Evolutionary conservation across 192 early-diverging fungal species (phyloP).

Genomic region (Thoreauomyces humboldtii): DNA sequence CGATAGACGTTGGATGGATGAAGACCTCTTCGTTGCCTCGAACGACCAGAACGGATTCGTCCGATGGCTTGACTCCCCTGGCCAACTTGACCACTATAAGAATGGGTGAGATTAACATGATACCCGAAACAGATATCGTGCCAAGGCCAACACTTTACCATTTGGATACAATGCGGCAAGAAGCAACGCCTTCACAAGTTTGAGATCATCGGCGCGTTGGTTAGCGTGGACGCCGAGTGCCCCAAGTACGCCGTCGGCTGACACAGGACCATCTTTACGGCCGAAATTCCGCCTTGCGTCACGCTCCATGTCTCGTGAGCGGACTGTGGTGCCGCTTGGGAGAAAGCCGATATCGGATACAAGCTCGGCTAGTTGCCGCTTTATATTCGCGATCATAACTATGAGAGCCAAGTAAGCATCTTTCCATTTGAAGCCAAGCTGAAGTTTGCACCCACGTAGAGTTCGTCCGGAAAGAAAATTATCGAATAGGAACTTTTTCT

Average conservation of each 20-base stretch:
- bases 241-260: constrained; percentile 32
- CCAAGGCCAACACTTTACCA: neutral
- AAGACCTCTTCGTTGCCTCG: constrained; percentile 34
- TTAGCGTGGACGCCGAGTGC: constrained; percentile 19
- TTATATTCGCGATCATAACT: constrained; percentile 40
- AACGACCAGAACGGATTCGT: constrained; percentile 29
- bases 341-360: constrained; percentile 45
- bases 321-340: neutral
- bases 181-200: constrained; percentile 36
- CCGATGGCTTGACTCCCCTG: constrained; percentile 65
- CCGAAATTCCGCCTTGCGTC: too few relatives aligned
- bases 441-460: too few relatives aligned
- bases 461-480: constrained; percentile 41
- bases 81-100: constrained; percentile 46
- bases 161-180: constrained; percentile 42
- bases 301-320: constrained; percentile 37
- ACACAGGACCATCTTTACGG: constrained; percentile 9
- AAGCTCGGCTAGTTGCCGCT: constrained; percentile 45
- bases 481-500: constrained; percentile 33
- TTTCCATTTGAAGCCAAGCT: neutral
- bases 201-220: constrained; percentile 21
- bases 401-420: too few relatives aligned
- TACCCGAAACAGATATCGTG: neutral
- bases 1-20: constrained; percentile 42
- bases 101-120: too few relatives aligned